Base-by-base conservation (phyloP, 2,329 filamentous ascomycete genomes). In the Colletotrichum acutatum region DNA sequence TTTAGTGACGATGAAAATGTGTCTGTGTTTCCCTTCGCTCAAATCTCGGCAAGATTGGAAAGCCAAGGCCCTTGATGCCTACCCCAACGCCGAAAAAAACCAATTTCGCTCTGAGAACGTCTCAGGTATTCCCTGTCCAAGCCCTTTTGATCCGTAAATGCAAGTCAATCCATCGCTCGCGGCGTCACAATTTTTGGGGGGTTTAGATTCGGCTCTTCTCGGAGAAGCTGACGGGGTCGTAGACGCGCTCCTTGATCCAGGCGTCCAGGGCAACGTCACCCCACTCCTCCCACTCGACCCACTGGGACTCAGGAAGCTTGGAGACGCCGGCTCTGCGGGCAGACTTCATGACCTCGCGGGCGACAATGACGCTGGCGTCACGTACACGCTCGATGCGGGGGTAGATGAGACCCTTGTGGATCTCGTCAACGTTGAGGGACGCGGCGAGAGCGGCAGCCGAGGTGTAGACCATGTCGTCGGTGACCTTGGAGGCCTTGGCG, bases 391-490 rank as follows among this genome's bases (percentile, higher is more conserved):
- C 92, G 80, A 99, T 94, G 80, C 92, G 91, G 14, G 95, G 97
- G 86, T 99, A 98, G 79, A 98, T 92, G 81, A 97, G 92, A 67
- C 95, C 94, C 81, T 92, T 90, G 68, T 92, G 90, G 78, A 95
- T 86, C 86, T 99, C 97, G 74, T 97, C 92, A 52, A 91, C 87
- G 75, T 93, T 95, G 74, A 99, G 89, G 42, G 93, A 92, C 71
- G 91, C 91, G 19, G 94, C 90, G 24, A 98, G 90, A 5, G 95
- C 93, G 53, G 93, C 92, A 32, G 95, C 97, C 37, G 95, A 96
- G 62, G 94, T 95, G 86, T 98, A 98, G 80, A 99, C 95, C 97
- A 99, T 99, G 83, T 93, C 91, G 82, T 98, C 94, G 5, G 96
- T 98, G 77, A 98, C 89, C 78, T 91, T 91, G 76, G 94, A 92